A percentile compares a stretch with the other conserved stretches of the same genome.
Conservation (phyloP, 257 asterid species). For the Salvia splendens region DNA sequence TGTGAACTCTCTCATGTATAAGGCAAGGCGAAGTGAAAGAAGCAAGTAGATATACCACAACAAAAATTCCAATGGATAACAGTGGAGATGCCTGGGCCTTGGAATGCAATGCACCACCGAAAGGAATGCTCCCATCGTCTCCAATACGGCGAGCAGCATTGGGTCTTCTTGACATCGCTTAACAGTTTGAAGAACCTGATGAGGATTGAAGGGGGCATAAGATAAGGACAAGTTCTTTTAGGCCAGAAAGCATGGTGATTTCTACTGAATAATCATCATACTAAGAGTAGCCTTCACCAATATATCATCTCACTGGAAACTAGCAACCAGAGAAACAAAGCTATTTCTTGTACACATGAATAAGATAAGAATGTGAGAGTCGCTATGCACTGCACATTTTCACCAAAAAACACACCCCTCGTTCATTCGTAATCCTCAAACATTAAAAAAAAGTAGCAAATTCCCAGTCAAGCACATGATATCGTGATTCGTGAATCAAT, state of each 20-base stretch:
- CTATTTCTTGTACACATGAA: slow-evolving; percentile 5
- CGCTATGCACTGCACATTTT: neutral
- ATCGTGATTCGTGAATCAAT: neutral
- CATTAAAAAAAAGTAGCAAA: too few relatives aligned
- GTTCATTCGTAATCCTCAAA: slow-evolving; percentile 6
- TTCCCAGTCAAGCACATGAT: neutral
- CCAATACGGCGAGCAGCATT: slow-evolving; percentile 67
- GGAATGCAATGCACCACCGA: slow-evolving; percentile 70
- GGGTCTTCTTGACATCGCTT: slow-evolving; percentile 80
- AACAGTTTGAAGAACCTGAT: slow-evolving; percentile 34
- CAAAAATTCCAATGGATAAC: slow-evolving; percentile 66
- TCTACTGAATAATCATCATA: neutral
- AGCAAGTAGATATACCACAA: slow-evolving; percentile 66
- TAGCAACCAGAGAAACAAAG: too few relatives aligned
- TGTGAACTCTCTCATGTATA: neutral
- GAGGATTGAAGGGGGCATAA: slow-evolving; percentile 21
- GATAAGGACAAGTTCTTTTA: slow-evolving; percentile 9
- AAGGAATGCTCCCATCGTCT: slow-evolving; percentile 68
- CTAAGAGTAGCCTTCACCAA: slow-evolving; percentile 15
- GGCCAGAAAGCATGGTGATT: neutral
- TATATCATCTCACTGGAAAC: neutral
- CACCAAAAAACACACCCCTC: neutral
- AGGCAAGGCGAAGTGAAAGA: slow-evolving; percentile 15
- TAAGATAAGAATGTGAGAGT: neutral
- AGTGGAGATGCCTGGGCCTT: slow-evolving; percentile 80